Evolutionary conservation across 1,284 basidiomycete species (phyloP).

Genomic region (Neotropicomus parvogracilis): DNA sequence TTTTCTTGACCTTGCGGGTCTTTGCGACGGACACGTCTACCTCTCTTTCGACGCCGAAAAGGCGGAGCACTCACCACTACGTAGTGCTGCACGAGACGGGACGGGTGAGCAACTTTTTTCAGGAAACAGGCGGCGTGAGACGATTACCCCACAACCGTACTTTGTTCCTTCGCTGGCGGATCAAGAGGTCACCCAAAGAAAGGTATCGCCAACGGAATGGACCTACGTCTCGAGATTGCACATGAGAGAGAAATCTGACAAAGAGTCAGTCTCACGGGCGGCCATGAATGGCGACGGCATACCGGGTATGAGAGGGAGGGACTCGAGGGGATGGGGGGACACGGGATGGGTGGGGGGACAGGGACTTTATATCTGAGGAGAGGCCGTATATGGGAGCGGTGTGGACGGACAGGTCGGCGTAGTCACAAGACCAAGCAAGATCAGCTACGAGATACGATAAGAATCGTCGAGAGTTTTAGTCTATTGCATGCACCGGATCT

Average conservation of each 20-base stretch:
- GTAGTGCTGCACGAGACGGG: conserved; percentile 44
- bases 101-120: conserved; percentile 11
- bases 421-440: conserved; percentile 33
- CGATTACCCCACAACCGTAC: conserved; percentile 69
- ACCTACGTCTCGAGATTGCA: conserved; percentile 72
- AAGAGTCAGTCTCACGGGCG: conserved; percentile 13
- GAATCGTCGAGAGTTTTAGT: too few species aligned
- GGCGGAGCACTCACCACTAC: conserved; percentile 40
- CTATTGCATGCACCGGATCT: too few species aligned
- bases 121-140: conserved; percentile 34
- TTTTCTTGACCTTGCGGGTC: conserved; percentile 57
- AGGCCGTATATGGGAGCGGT: conserved; percentile 11
- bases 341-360: conserved; percentile 12
- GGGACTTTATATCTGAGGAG: conserved; percentile 25
- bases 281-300: too few species aligned
- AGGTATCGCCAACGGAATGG: conserved; percentile 11
- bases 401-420: conserved; percentile 10
- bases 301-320: too few species aligned
- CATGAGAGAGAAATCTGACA: conserved; percentile 41
- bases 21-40: conserved; percentile 27
- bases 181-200: conserved; percentile 11
- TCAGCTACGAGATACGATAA: conserved; percentile 33
- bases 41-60: not conserved
- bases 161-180: conserved; percentile 67
- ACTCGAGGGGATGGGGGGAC: conserved; percentile 5